A percentile compares a stretch with the other conserved stretches of the same genome.
These are phyloP conservation scores for Ogataea zsoltii DNA, from an alignment of 805 yeast species.

Conservation along the genomic window DNA sequence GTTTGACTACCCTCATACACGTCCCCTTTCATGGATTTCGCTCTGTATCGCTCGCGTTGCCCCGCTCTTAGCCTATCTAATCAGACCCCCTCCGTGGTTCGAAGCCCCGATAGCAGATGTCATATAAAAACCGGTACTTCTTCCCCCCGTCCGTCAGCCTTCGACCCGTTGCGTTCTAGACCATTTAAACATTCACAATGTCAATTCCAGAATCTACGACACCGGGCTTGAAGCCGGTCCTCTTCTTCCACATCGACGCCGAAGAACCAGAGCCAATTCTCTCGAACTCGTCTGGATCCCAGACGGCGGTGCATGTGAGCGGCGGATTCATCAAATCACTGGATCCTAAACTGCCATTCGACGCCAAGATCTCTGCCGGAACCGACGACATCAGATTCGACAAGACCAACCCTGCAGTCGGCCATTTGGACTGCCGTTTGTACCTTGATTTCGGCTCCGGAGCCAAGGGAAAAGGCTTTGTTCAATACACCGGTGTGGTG, in stretches of 20 bases:
- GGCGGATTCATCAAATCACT: conserved; percentile 41
- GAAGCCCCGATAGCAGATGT: too few relatives aligned
- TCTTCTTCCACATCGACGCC: conserved; percentile 38
- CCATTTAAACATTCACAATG: not conserved
- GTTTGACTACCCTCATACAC: too few relatives aligned
- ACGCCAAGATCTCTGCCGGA: conserved; percentile 40
- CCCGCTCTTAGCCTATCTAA: too few relatives aligned
- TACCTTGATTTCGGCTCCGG: conserved; percentile 37
- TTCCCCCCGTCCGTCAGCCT: conserved; percentile 7
- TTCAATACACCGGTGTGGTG: conserved; percentile 52
- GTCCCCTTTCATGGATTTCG: too few relatives aligned
- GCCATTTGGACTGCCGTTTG: conserved; percentile 48
- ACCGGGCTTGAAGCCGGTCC: conserved; percentile 37
- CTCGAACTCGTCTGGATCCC: conserved; percentile 27
- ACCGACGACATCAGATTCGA: conserved; percentile 48
- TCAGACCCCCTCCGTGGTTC: too few relatives aligned
- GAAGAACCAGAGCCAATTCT: conserved; percentile 35
- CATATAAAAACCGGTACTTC: not conserved
- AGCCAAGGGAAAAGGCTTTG: conserved; percentile 41
- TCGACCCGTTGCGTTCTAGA: too few relatives aligned
- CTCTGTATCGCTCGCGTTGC: too few relatives aligned
- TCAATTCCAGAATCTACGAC: conserved; percentile 20
- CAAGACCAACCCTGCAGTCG: conserved; percentile 28
- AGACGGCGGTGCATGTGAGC: conserved; percentile 33
- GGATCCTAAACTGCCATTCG: conserved; percentile 40